Evolutionary conservation across 306 rosid genomes (phyloP), one percentile per base, ranked within the genome.

Genomic region (Pterocarpus macrocarpus): DNA sequence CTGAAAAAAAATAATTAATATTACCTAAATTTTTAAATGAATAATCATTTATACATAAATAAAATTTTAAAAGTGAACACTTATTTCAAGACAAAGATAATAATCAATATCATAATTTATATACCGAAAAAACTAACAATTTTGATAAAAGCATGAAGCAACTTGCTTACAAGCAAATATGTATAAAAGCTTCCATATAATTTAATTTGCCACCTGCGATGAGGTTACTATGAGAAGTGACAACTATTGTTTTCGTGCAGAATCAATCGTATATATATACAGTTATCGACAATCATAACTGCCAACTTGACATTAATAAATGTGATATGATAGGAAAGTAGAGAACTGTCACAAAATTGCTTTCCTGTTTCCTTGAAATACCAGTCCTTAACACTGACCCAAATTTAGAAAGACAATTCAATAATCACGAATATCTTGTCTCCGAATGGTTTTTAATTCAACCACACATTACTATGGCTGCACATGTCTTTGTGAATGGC

Each of bases 371-470:
- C 34, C 72, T 66, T 16, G 77, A 72, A 10, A 64, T 83, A 80
- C 45, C 64, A 56, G 64, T 44, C 5, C 77, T 69, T 36, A 69
- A 41, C 73, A 41, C 57, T 64, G 33, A 35, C 6, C 64, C 33
- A 35, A 65, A 57, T 66, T 36, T 45, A 73, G 81, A 69, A 66
- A 61, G 78, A 84, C 87, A 84, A 59, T 73, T 66, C 57, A 84
- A 74, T 79, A 84, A 57, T 84, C 53, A 67, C 77, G 55, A 0
- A 30, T 78, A 72, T 73, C 45, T 64, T 79, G 80, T 83, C 72
- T 83, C 15, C 57, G 63, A 38, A 81, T 74, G 38, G 47, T 33
- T 41, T 15, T n/a, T 13, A 33, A 55, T 58, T 13, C 6, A 83
- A 15, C 66, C 50, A 79, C 61, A 67, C 63, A 72, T 56, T 66